Evolutionary conservation across 2,329 filamentous ascomycete genomes (phyloP).

Genomic region (Emmonsia crescens): DNA sequence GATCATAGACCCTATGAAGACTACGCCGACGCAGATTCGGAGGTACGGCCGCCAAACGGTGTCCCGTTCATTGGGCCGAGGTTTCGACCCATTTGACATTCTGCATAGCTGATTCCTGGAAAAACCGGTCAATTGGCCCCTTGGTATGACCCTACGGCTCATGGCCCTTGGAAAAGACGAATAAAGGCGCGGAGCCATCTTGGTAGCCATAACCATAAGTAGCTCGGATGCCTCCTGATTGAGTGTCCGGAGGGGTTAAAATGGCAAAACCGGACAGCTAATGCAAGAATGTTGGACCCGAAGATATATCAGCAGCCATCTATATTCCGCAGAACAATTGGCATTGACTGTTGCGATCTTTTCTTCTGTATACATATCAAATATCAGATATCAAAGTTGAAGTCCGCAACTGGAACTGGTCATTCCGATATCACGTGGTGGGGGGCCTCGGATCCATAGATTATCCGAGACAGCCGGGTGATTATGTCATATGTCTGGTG

Average conservation of each 20-base stretch:
- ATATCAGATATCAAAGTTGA: neutral
- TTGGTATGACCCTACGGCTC: conserved; percentile 17
- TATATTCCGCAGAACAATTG: neutral
- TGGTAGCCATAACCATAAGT: neutral
- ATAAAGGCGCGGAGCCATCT: conserved; percentile 26
- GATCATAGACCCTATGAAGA: conserved; percentile 39
- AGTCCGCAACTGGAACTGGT: neutral
- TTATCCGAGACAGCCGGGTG: neutral
- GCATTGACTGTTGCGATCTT: neutral
- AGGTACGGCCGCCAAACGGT: conserved; percentile 38
- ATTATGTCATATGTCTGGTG: neutral
- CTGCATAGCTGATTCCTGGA: conserved; percentile 16
- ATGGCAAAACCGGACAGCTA: neutral
- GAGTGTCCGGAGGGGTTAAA: conserved; percentile 3
- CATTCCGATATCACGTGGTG: neutral
- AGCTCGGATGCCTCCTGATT: neutral
- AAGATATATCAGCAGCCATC: neutral
- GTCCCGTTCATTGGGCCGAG: conserved; percentile 19
- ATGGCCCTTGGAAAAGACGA: conserved; percentile 26
- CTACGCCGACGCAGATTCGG: conserved; percentile 38
- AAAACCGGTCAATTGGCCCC: conserved; percentile 14
- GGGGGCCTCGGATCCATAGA: neutral
- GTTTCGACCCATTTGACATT: conserved; percentile 18
- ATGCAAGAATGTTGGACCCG: neutral
- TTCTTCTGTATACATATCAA: neutral